phyloP scores from a whole-genome alignment of 208 protist genomes.

The Leishmania mexicana region DNA sequence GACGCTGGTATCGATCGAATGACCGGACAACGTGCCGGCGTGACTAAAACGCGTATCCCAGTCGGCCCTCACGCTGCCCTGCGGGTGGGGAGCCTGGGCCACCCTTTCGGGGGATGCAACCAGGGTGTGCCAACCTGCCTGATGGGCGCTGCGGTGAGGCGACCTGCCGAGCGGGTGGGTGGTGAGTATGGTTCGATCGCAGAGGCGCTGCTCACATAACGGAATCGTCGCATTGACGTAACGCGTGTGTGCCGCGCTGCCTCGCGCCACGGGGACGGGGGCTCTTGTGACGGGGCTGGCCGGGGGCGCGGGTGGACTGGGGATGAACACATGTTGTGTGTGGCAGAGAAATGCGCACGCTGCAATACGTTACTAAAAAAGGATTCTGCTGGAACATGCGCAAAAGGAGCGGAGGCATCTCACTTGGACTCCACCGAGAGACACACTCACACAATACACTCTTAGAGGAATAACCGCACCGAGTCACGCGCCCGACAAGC shows the following conservation, averaged over 20 bases:
- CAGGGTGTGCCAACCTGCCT: not conserved
- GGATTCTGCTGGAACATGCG: not conserved
- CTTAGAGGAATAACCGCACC: not conserved
- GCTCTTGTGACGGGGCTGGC: not conserved
- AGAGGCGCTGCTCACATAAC: not conserved
- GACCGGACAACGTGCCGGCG: not conserved
- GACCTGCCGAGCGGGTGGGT: not conserved
- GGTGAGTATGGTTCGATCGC: not conserved
- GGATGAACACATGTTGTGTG: not conserved
- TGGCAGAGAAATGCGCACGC: not conserved
- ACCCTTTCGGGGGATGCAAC: too few species aligned
- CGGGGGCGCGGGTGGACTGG: not conserved
- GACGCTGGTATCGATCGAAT: not conserved
- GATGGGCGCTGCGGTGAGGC: not conserved
- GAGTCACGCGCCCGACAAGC: not conserved
- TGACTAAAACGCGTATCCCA: not conserved
- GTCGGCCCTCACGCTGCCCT: not conserved
- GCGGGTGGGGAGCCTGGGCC: not conserved
- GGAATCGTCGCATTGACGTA: too few species aligned
- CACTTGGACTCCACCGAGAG: not conserved
- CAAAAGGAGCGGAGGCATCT: not conserved
- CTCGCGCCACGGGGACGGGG: not conserved
- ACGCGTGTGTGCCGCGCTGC: too few species aligned
- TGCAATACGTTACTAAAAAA: not conserved
- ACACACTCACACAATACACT: not conserved